Conservation (phyloP, 768 basidiomycete genomes). For the Leccinum disarticulatum region DNA sequence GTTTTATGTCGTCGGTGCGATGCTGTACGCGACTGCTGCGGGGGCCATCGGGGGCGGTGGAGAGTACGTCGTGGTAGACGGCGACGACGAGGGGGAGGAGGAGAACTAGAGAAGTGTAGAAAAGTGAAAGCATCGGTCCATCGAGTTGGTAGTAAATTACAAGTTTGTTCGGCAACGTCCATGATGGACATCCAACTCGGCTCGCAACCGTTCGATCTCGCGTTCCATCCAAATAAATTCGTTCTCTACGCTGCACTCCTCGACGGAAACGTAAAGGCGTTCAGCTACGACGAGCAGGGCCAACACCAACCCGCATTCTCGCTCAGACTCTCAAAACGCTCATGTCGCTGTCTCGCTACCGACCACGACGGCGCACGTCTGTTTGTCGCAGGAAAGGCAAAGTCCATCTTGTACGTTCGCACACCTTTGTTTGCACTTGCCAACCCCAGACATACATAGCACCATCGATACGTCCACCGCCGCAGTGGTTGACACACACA, state of each 20-base stretch:
- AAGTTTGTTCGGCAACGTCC: slow-evolving; percentile 3
- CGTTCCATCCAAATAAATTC: slow-evolving; percentile 74
- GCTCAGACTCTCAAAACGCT: slow-evolving; percentile 75
- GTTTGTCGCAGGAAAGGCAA: slow-evolving; percentile 82
- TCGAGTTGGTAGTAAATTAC: slow-evolving; percentile 14
- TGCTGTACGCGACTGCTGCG: slow-evolving; percentile 18
- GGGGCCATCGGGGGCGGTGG: slow-evolving; percentile 20
- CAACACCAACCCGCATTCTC: slow-evolving; percentile 52
- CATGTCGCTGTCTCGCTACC: slow-evolving; percentile 73
- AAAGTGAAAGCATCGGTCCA: slow-evolving; percentile 37
- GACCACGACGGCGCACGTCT: slow-evolving; percentile 67
- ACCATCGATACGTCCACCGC: slow-evolving; percentile 67
- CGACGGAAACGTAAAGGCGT: slow-evolving; percentile 82
- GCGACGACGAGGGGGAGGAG: slow-evolving; percentile 32
- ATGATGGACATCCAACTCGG: slow-evolving; percentile 67
- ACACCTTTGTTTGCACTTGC: neutral
- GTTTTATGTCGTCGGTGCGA: slow-evolving; percentile 43
- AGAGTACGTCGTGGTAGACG: slow-evolving; percentile 31
- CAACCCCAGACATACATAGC: slow-evolving; percentile 37
- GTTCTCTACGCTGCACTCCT: slow-evolving; percentile 79
- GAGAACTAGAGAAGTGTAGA: slow-evolving; percentile 25
- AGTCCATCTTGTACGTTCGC: slow-evolving; percentile 66
- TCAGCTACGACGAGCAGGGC: slow-evolving; percentile 73
- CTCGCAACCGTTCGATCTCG: slow-evolving; percentile 85
- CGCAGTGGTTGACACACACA: slow-evolving; percentile 44